Evolutionary conservation across 306 rosid species (phyloP).

Genomic region (Vachellia pachyceras): DNA sequence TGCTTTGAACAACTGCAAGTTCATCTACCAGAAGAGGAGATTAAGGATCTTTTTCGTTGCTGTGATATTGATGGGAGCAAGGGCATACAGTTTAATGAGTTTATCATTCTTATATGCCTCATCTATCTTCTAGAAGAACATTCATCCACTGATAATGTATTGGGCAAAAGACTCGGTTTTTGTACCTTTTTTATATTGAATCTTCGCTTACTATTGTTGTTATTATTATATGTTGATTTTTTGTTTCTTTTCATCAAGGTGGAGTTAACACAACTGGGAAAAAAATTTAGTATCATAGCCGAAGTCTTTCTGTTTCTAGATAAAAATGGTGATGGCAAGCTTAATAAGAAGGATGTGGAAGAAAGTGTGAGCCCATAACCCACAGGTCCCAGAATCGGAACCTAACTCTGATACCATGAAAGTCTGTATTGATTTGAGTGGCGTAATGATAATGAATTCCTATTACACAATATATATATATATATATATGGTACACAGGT

Average conservation of each 20-base stretch:
- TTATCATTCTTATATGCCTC: constrained; percentile 89
- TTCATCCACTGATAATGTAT: constrained; percentile 55
- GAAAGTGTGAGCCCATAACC: too few species aligned
- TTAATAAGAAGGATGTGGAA: constrained; percentile 78
- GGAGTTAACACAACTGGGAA: constrained; percentile 67
- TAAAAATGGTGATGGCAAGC: constrained; percentile 78
- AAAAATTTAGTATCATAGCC: constrained; percentile 65
- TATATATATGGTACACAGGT: too few species aligned
- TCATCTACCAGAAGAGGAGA: constrained; percentile 65
- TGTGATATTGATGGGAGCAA: constrained; percentile 87
- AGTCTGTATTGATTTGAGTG: too few species aligned
- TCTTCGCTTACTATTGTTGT: constrained; percentile 3
- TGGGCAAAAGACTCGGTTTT: constrained; percentile 25
- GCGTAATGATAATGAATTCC: too few species aligned
- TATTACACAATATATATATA: too few species aligned
- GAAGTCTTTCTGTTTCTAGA: constrained; percentile 81
- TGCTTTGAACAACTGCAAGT: constrained; percentile 71
- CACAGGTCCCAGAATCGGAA: too few species aligned
- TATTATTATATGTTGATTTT: constrained; percentile 7
- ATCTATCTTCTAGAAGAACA: constrained; percentile 73
- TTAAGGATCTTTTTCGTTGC: constrained; percentile 71
- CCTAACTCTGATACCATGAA: too few species aligned
- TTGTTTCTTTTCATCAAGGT: constrained; percentile 60
- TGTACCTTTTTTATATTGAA: constrained; percentile 28
- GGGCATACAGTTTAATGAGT: constrained; percentile 86